phyloP scores from a whole-genome alignment of 768 basidiomycete genomes.

The Baorangia bicolor region DNA sequence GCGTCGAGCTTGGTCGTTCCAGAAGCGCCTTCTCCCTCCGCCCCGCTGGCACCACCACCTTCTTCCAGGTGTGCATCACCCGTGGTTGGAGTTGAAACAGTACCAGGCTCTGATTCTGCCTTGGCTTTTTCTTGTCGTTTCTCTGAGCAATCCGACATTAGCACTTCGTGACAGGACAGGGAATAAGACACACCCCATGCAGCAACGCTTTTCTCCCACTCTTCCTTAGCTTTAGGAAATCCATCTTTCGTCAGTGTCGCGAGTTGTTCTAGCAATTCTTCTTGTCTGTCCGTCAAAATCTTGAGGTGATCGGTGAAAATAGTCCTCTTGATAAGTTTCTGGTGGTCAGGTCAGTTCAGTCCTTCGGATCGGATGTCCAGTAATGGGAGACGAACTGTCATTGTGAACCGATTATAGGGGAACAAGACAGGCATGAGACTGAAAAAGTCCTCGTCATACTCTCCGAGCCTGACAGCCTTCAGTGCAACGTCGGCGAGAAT shows the following conservation, averaged over 20 bases:
- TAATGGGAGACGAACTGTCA: constrained; percentile 57
- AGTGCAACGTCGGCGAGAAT: constrained; percentile 68
- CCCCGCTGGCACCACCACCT: constrained; percentile 25
- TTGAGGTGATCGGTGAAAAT: constrained; percentile 72
- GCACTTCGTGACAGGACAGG: background rate
- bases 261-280: constrained; percentile 64
- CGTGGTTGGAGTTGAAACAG: constrained; percentile 30
- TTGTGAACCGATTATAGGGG: constrained; percentile 94
- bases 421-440: constrained; percentile 83
- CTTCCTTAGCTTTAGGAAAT: constrained; percentile 67
- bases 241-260: constrained; percentile 58
- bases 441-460: constrained; percentile 93
- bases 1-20: constrained; percentile 28
- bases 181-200: constrained; percentile 58
- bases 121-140: constrained; percentile 58
- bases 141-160: constrained; percentile 31
- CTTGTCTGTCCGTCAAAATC: constrained; percentile 66
- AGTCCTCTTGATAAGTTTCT: constrained; percentile 95
- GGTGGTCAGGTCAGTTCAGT: constrained; percentile 21
- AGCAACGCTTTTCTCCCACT: constrained; percentile 68
- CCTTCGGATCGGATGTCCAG: background rate
- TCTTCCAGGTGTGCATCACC: constrained; percentile 34
- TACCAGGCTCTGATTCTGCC: constrained; percentile 33
- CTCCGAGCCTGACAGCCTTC: constrained; percentile 76
- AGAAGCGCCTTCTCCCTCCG: constrained; percentile 24